phyloP scores from a whole-genome alignment of 805 yeast species.

The Candida taoyuanica region DNA sequence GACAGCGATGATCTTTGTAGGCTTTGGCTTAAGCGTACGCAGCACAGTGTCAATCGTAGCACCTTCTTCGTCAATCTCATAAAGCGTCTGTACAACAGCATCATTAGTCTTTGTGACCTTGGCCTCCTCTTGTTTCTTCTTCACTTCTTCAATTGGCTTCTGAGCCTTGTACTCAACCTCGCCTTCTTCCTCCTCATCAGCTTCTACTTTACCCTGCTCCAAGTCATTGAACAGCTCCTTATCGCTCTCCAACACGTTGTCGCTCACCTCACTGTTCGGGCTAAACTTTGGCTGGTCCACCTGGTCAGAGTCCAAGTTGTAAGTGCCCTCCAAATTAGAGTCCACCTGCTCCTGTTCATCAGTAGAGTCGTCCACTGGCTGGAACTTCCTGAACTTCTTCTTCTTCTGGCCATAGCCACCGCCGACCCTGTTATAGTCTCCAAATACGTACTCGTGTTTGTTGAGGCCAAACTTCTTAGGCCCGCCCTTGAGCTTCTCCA shows the following conservation, averaged over 20 bases:
- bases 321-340: conserved; percentile 21
- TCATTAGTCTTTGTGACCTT: conserved; percentile 16
- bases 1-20: conserved; percentile 26
- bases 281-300: conserved; percentile 14
- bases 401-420: conserved; percentile 19
- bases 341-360: conserved; percentile 10
- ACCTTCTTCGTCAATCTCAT: conserved; percentile 26
- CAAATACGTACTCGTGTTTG: conserved; percentile 18
- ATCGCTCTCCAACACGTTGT: conserved; percentile 16
- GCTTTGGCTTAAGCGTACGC: conserved; percentile 25
- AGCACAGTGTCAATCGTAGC: conserved; percentile 24
- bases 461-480: conserved; percentile 20
- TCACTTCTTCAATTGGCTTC: conserved; percentile 20
- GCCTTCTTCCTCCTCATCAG: conserved; percentile 28
- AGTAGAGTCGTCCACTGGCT: conserved; percentile 9
- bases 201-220: conserved; percentile 21
- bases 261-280: conserved; percentile 8
- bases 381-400: conserved; percentile 21
- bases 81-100: conserved; percentile 22
- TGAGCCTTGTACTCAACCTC: conserved; percentile 26
- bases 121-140: conserved; percentile 14
- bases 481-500: conserved; percentile 18
- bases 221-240: conserved; percentile 23
- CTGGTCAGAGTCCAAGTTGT: conserved; percentile 23
- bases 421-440: conserved; percentile 17